Evolutionary conservation across 257 asterid genomes (phyloP), one percentile per base, ranked within the genome.

Genomic region (Capsicum pubescens): DNA sequence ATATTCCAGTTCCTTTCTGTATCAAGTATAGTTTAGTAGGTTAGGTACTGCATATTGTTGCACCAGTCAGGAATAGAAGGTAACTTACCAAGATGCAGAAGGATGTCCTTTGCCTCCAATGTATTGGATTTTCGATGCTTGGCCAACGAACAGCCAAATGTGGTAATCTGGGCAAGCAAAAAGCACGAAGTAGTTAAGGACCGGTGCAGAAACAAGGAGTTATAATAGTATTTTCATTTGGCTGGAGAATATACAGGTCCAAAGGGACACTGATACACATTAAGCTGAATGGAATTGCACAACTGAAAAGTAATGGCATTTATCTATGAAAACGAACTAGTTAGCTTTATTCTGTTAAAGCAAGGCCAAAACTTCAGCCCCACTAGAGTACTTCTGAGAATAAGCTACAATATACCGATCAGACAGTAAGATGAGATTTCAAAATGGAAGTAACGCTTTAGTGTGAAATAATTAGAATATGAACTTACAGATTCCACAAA

Each of bases 401-500:
- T 54, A 26, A 52, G 17, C 63, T 52, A 50, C 63, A 67, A 54
- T 15, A 50, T 32, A 54, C 79, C 84, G 15, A 82, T 63, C 59
- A 48, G 39, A 82, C 5, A 66, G 54, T 50, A 12, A 52, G 6
- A 50, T 50, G 14, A 48, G 8, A 63, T 17, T 4, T 66, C 14
- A 50, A 39, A 21, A 0, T 14, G 64, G 26, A 48, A 69, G 79
- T 8, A 64, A 63, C 15, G 61, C 71, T 70, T 59, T 56, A 26
- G 63, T 71, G 35, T 10, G 54, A 78, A 68, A 59, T 55, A 21
- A 72, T 46, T 55, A 69, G 60, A 52, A 72, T 14, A 81, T 8
- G 68, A 88, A 88, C 99, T 94, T 86, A 96, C 99, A 21, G 99
- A 93, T 88, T 97, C 98, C 87, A 97, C 93, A 87, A 95, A 97